Base-by-base conservation (phyloP, 2,329 filamentous ascomycete genomes). In the Pleurostoma richardsiae region DNA sequence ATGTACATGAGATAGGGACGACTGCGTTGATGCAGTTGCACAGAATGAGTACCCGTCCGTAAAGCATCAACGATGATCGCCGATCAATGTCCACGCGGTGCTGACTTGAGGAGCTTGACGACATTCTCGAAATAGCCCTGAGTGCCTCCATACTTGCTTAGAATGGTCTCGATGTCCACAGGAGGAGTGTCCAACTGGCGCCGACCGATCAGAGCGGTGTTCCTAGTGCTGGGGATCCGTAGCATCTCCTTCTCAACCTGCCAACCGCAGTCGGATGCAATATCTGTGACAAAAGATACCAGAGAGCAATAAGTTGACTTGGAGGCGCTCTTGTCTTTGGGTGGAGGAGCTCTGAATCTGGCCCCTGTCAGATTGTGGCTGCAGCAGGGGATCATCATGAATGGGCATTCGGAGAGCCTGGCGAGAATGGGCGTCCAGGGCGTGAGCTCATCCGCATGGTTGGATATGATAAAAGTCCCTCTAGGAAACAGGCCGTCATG, bases 391-490 rank as follows among this genome's bases (percentile, higher is more conserved):
- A 99, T 96, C 56, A 88, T 87, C 51, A 99, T 82, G 65, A 96
- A 99, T 0, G 90, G 86, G 8, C 86, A 86, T 3, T 79, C 69
- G 0, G 86, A 90, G 2, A 90, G 70, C 5, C 82, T 80, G 1
- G 89, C 91, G 39, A 99, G 79, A 19, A 97, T 77, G 0, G 94
- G 94, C 0, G 94, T 97, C 94, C 94, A 99, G 1, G 89, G 82
- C 0, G 94, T 99, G 10, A 99, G 77, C 68, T 99, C 91, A 62
- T 99, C 94, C 8, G 92, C 92, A 64, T 99, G 94, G 61, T 99
- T 99, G 42, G 90, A 95, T 52, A 99, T 86, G 57, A 99, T 90
- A 65, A 99, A 99, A 0, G 90, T 95, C 29, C 82, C 82, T 11
- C 66, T 62, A 0, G 81, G 74, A 59, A 97, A 96, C 7, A 74